A percentile compares a stretch with the other conserved stretches of the same genome.
phyloP scores from a whole-genome alignment of 2,329 filamentous ascomycete species.

The Fusarium veterinarium region DNA sequence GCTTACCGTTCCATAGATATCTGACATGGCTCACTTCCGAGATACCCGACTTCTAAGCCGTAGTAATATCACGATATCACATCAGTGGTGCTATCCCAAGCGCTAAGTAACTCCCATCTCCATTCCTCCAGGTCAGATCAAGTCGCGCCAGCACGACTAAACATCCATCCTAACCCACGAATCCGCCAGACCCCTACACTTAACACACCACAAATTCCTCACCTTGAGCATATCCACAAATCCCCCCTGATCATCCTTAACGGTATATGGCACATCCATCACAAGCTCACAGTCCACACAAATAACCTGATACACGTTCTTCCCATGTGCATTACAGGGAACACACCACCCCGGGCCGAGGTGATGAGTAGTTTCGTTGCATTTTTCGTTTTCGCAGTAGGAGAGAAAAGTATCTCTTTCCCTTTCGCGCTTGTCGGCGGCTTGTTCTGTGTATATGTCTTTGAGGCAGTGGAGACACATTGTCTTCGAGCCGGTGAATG shows the following conservation, averaged over 20 bases:
- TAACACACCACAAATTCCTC: conserved; percentile 35
- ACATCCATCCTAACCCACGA: conserved; percentile 15
- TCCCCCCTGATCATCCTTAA: conserved; percentile 20
- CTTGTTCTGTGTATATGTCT: background rate
- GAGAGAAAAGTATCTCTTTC: conserved; percentile 16
- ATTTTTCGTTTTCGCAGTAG: background rate
- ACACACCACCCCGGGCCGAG: conserved; percentile 39
- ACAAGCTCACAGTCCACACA: conserved; percentile 23
- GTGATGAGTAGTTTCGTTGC: conserved; percentile 24
- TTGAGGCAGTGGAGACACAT: conserved; percentile 24
- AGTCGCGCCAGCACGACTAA: background rate
- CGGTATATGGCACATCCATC: conserved; percentile 10
- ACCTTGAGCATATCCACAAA: conserved; percentile 31
- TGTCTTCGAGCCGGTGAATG: background rate
- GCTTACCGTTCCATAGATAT: conserved; percentile 7
- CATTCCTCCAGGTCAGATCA: background rate
- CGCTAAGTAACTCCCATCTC: background rate
- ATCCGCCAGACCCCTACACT: conserved; percentile 20
- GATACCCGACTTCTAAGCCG: background rate
- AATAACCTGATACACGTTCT: background rate
- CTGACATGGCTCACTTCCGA: background rate
- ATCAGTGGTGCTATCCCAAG: background rate
- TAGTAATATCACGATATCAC: background rate
- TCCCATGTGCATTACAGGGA: background rate
- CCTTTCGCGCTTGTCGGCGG: background rate